Base-by-base conservation (phyloP, 768 basidiomycete species). In the Sistotremastrum niveocremeum region DNA sequence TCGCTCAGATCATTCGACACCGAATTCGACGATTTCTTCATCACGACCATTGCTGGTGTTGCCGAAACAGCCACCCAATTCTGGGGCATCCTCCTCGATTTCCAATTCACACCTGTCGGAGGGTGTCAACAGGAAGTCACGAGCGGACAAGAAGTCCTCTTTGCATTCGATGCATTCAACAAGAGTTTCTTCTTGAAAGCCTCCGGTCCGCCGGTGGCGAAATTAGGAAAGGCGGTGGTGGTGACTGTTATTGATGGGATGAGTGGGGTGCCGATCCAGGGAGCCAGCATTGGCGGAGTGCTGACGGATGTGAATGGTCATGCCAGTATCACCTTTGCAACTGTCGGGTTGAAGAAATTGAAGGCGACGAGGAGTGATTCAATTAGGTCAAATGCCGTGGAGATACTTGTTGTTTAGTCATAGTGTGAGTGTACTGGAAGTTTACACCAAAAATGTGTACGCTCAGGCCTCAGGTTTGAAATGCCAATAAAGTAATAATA, bases 1-100 rank as follows among this genome's bases (percentile, higher is more conserved):
- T 20, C 2, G 20, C 20, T 20, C 37, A 68, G 68, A 12, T 58
- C 59, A 3, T 69, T 60, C 48, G 56, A 47, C 42, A 30, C 57
- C 2, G 46, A 64, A 34, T 69, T 66, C 40, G 69, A 71, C 51
- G 71, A 71, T 55, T 68, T 60, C 48, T 59, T 69, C 51, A 63
- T 72, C 51, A 65, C 63, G 10, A 51, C 56, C 34, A 70, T 71
- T 44, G 66, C 42, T 3, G 56, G 56, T 5, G 54, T 55, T 41
- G 46, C 56, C 1, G 52, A 66, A 41, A 63, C 63, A 0, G 46
- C 44, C 2, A 61, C 55, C 12, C 47, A 64, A 46, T 66, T 64
- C 56, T 68, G 67, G 67, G 60, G 60, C 2, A 54, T 65, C 11
- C 53, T 65, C 12, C 49, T 63, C 12, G 60, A 69, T 49, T 67